Evolutionary conservation across 2,329 filamentous ascomycete genomes (phyloP), one percentile per base, ranked within the genome.

Genomic region (Cercospora sp.): DNA sequence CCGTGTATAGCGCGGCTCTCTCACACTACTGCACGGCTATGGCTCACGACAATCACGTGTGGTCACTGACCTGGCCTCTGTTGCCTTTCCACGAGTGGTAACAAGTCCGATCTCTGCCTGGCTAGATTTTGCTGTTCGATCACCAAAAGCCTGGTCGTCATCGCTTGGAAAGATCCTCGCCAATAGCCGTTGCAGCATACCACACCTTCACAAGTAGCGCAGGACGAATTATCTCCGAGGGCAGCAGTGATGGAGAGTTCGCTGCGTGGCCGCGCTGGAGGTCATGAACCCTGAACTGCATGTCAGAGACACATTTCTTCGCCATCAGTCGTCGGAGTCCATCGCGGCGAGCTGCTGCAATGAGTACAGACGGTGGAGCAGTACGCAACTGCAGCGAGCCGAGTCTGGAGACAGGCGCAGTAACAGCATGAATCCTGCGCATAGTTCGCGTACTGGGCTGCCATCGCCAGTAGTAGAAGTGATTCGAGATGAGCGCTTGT

Each of bases 51-150:
- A 53, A 57, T 61, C 67, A 69, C 67, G 61, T 64, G 62, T 57
- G 31, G 48, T 42, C 33, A 60, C 53, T 31, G 53, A 60, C 33
- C 45, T 66, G 48, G 20, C 48, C 23, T 55, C 20, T 55, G 23
- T 53, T 31, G 36, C 57, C 51, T 16, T 60, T 28, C 33, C 60
- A 53, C 63, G 58, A 51, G 51, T 60, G 64, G 64, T 48, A 63
- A 60, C 20, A 66, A 16, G 55, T 42, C 67, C 67, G 67, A 69
- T 66, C 67, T 65, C 40, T 60, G 42, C 59, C 48, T 55, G 60
- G 48, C 60, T 30, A 69, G 64, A 69, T 69, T 64, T 57, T 33
- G 58, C 45, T 62, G 26, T 36, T 33, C 28, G 48, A 67, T 59
- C 65, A 60, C 48, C 18, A 42, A 26, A 26, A 42, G 60, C 60